These are phyloP conservation scores for Colletotrichum graminicola DNA, from an alignment of 2,329 filamentous ascomycete species.

Conservation along the genomic window DNA sequence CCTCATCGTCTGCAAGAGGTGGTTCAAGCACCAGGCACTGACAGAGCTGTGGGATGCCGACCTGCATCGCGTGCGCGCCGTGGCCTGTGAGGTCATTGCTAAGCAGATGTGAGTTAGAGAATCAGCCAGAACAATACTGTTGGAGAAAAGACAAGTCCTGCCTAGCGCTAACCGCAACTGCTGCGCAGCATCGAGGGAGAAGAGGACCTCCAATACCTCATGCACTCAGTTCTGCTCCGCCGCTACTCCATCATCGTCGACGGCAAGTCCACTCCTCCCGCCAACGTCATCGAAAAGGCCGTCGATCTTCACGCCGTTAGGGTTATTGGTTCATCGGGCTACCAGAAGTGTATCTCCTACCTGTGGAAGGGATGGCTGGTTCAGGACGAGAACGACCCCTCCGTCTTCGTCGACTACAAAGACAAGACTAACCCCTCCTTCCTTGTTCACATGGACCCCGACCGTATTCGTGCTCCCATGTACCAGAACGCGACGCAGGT, in stretches of 20 bases:
- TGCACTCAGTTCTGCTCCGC: conserved; percentile 86
- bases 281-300: conserved; percentile 92
- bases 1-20: conserved; percentile 77
- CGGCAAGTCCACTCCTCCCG: conserved; percentile 76
- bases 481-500: conserved; percentile 95
- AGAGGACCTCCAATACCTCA: conserved; percentile 81
- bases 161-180: background rate
- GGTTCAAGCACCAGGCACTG: conserved; percentile 83
- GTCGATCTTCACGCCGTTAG: conserved; percentile 91
- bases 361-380: conserved; percentile 97
- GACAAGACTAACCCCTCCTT: conserved; percentile 84
- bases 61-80: conserved; percentile 81
- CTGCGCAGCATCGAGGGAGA: conserved; percentile 81
- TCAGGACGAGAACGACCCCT: conserved; percentile 92
- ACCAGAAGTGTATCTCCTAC: conserved; percentile 93
- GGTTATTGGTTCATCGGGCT: conserved; percentile 92
- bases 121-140: too few relatives aligned
- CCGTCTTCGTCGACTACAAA: conserved; percentile 89
- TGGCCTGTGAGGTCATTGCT: conserved; percentile 91
- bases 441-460: conserved; percentile 87
- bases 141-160: background rate
- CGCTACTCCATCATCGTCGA: conserved; percentile 86
- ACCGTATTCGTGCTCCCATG: conserved; percentile 90
- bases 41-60: conserved; percentile 94
- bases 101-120: conserved; percentile 69